Evolutionary conservation across 495 filamentous ascomycete genomes (phyloP).

Genomic region (Hypoxylon cercidicola): DNA sequence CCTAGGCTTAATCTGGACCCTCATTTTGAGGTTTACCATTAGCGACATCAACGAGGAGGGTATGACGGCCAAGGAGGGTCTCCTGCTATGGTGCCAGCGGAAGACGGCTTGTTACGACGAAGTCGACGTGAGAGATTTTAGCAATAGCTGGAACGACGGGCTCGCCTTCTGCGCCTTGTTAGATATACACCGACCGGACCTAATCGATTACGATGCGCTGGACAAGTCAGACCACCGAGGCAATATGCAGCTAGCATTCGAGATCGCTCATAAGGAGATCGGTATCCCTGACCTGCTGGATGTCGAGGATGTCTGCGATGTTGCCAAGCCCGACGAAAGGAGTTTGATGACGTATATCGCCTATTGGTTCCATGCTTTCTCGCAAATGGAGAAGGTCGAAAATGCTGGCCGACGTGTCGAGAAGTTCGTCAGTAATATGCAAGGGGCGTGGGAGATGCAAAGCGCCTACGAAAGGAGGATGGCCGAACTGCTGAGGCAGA

Average conservation of each 20-base stretch:
- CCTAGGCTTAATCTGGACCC: slow-evolving; percentile 94
- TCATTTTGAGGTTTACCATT: slow-evolving; percentile 97
- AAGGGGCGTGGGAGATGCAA: slow-evolving; percentile 99
- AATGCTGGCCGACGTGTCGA: slow-evolving; percentile 96
- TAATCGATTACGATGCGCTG: slow-evolving; percentile 94
- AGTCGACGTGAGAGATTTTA: slow-evolving; percentile 94
- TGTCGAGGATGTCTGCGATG: slow-evolving; percentile 98
- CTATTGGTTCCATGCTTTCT: slow-evolving; percentile 99
- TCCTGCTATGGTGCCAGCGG: slow-evolving; percentile 96
- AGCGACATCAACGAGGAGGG: slow-evolving; percentile 98
- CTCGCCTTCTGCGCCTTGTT: slow-evolving; percentile 95
- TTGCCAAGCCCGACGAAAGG: slow-evolving; percentile 92
- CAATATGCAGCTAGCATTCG: slow-evolving; percentile 98
- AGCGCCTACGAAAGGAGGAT: slow-evolving; percentile 91
- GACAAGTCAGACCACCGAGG: slow-evolving; percentile 95
- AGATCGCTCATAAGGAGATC: slow-evolving; percentile 94
- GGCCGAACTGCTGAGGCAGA: slow-evolving; percentile 77
- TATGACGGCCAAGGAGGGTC: slow-evolving; percentile 95
- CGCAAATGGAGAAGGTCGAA: slow-evolving; percentile 96
- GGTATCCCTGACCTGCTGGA: slow-evolving; percentile 95
- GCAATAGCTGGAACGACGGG: slow-evolving; percentile 94
- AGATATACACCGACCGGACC: slow-evolving; percentile 95
- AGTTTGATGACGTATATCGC: slow-evolving; percentile 99
- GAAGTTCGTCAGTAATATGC: slow-evolving; percentile 99
- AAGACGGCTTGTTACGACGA: slow-evolving; percentile 99